A percentile compares a stretch with the other conserved stretches of the same genome.
Conservation (phyloP, 306 rosid genomes). For the Gastrolobium villosum region DNA sequence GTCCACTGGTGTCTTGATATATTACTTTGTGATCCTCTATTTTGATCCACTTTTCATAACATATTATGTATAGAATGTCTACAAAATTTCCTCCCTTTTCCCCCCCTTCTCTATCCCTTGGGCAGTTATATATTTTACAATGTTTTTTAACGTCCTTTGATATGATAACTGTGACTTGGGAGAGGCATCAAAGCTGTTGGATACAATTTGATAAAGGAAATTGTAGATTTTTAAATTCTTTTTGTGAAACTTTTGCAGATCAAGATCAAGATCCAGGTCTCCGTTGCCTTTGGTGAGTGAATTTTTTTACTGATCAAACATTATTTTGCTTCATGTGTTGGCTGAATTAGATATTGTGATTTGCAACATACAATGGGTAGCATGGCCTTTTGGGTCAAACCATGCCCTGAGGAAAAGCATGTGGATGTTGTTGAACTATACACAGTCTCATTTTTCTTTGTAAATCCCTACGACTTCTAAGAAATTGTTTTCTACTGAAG, state of each 20-base stretch:
- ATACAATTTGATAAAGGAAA: constrained; percentile 84
- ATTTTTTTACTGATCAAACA: constrained; percentile 14
- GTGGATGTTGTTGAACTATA: not conserved
- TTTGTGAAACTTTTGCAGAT: constrained; percentile 99
- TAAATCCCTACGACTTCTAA: not conserved
- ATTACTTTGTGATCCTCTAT: constrained; percentile 52
- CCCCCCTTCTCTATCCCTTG: constrained; percentile 29
- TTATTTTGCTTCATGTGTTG: constrained; percentile 21
- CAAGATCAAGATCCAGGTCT: constrained; percentile 95
- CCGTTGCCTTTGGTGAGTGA: constrained; percentile 84
- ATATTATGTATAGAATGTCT: constrained; percentile 51
- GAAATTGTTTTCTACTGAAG: not conserved
- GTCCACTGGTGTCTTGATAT: constrained; percentile 68
- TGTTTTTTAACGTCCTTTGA: constrained; percentile 61
- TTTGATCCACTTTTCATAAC: constrained; percentile 42
- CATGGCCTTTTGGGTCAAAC: constrained; percentile 27
- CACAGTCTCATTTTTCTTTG: constrained; percentile 12
- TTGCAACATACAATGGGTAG: constrained; percentile 11
- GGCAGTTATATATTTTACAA: constrained; percentile 60
- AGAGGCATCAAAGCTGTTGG: constrained; percentile 97
- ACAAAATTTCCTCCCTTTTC: constrained; percentile 30
- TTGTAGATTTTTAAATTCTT: constrained; percentile 86
- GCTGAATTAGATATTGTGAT: constrained; percentile 16
- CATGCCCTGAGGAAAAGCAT: not conserved
- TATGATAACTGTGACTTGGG: constrained; percentile 81